Base-by-base conservation (phyloP, 352 stramenopile genomes). In the Phytopythium boreale region DNA sequence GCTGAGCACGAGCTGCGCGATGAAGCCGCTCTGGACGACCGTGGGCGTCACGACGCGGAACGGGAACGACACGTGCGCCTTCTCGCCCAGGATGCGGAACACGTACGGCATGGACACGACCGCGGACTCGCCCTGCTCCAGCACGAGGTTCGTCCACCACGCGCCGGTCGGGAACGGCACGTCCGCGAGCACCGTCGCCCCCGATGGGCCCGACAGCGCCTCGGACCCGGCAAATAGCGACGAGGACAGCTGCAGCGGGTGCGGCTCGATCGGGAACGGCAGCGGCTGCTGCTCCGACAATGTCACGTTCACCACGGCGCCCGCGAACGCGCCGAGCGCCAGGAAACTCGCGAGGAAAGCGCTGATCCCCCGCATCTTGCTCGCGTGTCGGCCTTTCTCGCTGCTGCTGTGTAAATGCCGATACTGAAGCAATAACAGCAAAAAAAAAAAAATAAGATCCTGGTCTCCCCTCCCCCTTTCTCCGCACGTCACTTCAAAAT, bases 81-180 rank as follows among this genome's bases (percentile, higher is more conserved):
- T 79, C 62, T 84, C 67, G 52, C 75, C 57, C 12, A 85, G 19
- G 46, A 94, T 56, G 22, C 77, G 79, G 63, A 89, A 64, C 19
- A 77, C 72, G 68, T 94, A 94, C 19, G 86, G 86, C 72, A 92
- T 79, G 58, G 80, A 75, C n/a, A 76, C 75, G 31, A 94, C 76
- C 47, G 72, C 60, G 51, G 75, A 74, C 37, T 83, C 72, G 64
- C 86, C 82, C 31, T 88, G 62, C 24, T 76, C 77, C 31, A 94
- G 75, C 62, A 94, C 84, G 37, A 91, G 70, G 66, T 94, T 94
- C 43, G 83, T 92, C 86, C 86, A 94, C 73, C 81, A 94, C 5
- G 86, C 83, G 53, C 83, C 83, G 0, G 86, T 94, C 22, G 86
- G 86, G 72, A 94, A 94, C 52, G 83, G 80, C 46, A 79, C 70